Evolutionary conservation across 176 grass and related monocot species (phyloP).

Genomic region (Sorghum bicolor): DNA sequence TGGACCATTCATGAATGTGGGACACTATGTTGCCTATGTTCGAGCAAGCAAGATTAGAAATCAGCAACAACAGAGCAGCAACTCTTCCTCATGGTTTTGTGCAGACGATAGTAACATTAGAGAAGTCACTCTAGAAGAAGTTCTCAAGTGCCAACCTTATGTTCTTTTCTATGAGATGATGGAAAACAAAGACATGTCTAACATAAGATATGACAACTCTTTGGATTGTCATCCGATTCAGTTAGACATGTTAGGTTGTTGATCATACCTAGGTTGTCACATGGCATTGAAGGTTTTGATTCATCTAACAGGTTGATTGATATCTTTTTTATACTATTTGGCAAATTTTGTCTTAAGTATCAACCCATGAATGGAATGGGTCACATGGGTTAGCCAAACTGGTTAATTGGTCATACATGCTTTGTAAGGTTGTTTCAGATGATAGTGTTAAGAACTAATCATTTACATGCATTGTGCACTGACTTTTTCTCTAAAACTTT

Average conservation of each 20-base stretch:
- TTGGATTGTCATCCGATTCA: background rate
- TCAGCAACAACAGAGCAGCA: background rate
- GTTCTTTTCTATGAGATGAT: conserved; percentile 83
- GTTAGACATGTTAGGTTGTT: conserved; percentile 8
- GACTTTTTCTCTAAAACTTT: background rate
- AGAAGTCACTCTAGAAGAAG: conserved; percentile 61
- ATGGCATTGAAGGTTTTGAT: background rate
- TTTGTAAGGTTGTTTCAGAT: background rate
- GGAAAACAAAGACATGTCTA: conserved; percentile 6
- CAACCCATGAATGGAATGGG: background rate
- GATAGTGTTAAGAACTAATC: background rate
- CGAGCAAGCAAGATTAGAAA: conserved; percentile 18
- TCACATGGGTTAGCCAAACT: background rate
- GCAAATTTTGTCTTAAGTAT: background rate
- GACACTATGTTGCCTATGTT: conserved; percentile 64
- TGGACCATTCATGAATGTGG: background rate
- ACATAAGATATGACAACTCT: background rate
- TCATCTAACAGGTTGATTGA: background rate
- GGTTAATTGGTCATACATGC: background rate
- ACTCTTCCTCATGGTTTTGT: conserved; percentile 51
- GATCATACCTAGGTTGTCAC: background rate
- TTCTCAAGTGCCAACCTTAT: conserved; percentile 54
- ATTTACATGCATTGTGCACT: background rate
- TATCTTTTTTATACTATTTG: background rate
- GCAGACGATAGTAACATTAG: conserved; percentile 40